Conservation (phyloP, 2,329 filamentous ascomycete species). For the Aspergillus japonicus region DNA sequence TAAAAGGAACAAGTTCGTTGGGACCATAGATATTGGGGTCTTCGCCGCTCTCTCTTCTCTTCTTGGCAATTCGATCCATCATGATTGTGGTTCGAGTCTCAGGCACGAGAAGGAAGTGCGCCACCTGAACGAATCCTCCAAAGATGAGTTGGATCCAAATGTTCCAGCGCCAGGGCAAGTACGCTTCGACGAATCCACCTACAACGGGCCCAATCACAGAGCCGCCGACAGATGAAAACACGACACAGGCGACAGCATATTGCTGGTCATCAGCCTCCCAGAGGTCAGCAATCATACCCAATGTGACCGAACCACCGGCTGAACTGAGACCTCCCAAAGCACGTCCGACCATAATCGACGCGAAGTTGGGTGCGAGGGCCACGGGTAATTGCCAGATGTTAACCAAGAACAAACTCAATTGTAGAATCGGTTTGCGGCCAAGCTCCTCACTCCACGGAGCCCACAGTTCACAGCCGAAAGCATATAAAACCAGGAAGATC, state of each 20-base stretch:
- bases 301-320: constrained; percentile 69
- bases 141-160: constrained; percentile 87
- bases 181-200: constrained; percentile 71
- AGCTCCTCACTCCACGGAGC: constrained; percentile 84
- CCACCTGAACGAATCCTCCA: constrained; percentile 64
- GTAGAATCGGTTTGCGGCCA: constrained; percentile 72
- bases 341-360: constrained; percentile 67
- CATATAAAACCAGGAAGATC: constrained; percentile 76
- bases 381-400: constrained; percentile 76
- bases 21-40: constrained; percentile 66
- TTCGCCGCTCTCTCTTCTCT: constrained; percentile 61
- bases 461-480: constrained; percentile 85
- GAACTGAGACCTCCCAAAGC: constrained; percentile 69
- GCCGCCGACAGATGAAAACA: constrained; percentile 76
- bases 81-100: constrained; percentile 76
- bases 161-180: constrained; percentile 69
- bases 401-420: constrained; percentile 70
- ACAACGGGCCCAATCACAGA: constrained; percentile 74
- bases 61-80: constrained; percentile 77
- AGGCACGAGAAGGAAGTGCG: constrained; percentile 69
- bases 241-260: constrained; percentile 72
- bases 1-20: constrained; percentile 64
- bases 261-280: constrained; percentile 70
- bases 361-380: constrained; percentile 71
- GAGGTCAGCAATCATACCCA: constrained; percentile 74